phyloP scores from a whole-genome alignment of 148 eudicot genomes.

The Rhododendron ovatum region DNA sequence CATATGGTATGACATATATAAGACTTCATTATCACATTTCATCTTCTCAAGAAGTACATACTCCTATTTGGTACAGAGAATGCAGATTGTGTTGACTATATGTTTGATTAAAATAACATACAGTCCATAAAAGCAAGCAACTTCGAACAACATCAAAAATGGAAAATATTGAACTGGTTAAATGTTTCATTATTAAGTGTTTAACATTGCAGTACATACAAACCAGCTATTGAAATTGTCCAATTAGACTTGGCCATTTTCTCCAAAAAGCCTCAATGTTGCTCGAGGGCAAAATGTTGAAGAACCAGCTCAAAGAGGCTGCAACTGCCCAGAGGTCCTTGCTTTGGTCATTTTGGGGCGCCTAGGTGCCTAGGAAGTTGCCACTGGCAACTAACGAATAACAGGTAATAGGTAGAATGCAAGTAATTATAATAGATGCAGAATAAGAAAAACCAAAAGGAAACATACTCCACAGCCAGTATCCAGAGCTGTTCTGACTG shows the following conservation, averaged over 20 bases:
- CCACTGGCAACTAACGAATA: not conserved
- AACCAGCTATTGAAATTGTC: no score
- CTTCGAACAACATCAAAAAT: not conserved
- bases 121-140: not conserved
- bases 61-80: not conserved
- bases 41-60: not conserved
- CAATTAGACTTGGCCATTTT: not conserved
- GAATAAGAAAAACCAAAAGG: not conserved
- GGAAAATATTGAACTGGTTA: not conserved
- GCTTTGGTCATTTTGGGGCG: not conserved
- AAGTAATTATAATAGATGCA: not conserved
- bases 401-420: not conserved
- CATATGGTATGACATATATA: not conserved
- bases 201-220: no score
- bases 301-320: not conserved
- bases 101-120: not conserved
- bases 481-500: conserved; percentile 35
- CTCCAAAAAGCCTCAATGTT: not conserved
- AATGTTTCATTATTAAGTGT: not conserved
- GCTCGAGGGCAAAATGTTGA: no score
- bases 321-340: not conserved
- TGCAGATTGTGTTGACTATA: not conserved
- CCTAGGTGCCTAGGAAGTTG: not conserved
- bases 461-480: conserved; percentile 37
- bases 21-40: not conserved